Conservation (phyloP, 1,139 yeast species). For the Sugiyamaella xylanicola region DNA sequence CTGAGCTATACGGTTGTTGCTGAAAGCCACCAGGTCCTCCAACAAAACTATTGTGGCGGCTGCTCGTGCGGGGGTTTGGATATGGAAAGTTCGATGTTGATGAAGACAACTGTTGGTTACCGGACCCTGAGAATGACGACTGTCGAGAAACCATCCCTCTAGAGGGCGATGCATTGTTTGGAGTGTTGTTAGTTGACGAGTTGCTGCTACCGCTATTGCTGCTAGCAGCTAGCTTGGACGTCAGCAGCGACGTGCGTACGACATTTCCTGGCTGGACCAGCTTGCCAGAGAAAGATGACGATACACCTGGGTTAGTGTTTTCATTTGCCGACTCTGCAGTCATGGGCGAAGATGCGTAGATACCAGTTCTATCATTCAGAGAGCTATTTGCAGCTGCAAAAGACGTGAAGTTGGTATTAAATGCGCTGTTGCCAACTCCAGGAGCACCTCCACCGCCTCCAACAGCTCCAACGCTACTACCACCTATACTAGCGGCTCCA, state of each 20-base stretch:
- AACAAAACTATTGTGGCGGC: slow-evolving; percentile 23
- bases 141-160: slow-evolving; percentile 6
- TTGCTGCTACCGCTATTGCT: slow-evolving; percentile 14
- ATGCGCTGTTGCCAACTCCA: slow-evolving; percentile 2
- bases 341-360: slow-evolving; percentile 8
- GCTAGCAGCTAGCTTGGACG: slow-evolving; percentile 38
- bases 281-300: slow-evolving; percentile 14
- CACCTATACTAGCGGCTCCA: neutral
- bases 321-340: neutral
- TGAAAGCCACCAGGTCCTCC: slow-evolving; percentile 14
- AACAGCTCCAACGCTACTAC: neutral
- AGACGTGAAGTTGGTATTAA: slow-evolving; percentile 9
- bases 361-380: slow-evolving; percentile 16
- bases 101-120: slow-evolving; percentile 13
- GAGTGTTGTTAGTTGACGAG: slow-evolving; percentile 3
- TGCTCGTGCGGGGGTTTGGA: slow-evolving; percentile 25
- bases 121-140: slow-evolving; percentile 4
- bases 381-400: slow-evolving; percentile 17
- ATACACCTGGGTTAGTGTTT: neutral
- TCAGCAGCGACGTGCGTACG: slow-evolving; percentile 36
- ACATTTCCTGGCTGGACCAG: slow-evolving; percentile 11
- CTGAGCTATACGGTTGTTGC: slow-evolving; percentile 26
- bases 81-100: slow-evolving; percentile 27
- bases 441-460: neutral
- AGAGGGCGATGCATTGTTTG: slow-evolving; percentile 19